Conservation (phyloP, 1,139 yeast species). For the Blastobotrys serpentis region DNA sequence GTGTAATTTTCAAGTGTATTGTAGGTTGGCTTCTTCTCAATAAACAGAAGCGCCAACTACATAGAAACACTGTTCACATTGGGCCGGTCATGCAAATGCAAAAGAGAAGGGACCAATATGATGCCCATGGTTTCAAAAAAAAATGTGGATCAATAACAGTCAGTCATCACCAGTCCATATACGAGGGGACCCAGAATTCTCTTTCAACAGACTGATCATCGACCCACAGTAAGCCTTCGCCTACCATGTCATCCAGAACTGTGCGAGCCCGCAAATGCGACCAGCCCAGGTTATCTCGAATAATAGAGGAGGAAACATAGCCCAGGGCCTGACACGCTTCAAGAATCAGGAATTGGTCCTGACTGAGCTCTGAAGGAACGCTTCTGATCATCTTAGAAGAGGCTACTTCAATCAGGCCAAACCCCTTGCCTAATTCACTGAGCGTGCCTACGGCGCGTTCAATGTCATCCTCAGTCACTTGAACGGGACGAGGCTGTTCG, state of each 20-base stretch:
- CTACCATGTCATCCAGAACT: slow-evolving; percentile 74
- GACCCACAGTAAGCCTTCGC: slow-evolving; percentile 80
- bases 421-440: slow-evolving; percentile 47
- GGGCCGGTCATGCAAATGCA: too few species aligned
- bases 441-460: slow-evolving; percentile 48
- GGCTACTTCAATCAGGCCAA: slow-evolving; percentile 43
- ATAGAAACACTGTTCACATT: too few species aligned
- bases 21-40: too few species aligned
- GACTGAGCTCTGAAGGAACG: slow-evolving; percentile 52
- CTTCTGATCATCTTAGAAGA: slow-evolving; percentile 43
- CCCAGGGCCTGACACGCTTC: slow-evolving; percentile 75
- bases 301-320: slow-evolving; percentile 59
- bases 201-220: slow-evolving; percentile 61
- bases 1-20: too few species aligned
- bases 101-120: too few species aligned
- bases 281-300: slow-evolving; percentile 77
- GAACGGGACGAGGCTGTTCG: slow-evolving; percentile 34
- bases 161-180: slow-evolving; percentile 39
- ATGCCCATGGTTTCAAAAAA: too few species aligned
- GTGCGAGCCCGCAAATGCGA: slow-evolving; percentile 56
- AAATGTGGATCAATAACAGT: too few species aligned
- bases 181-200: slow-evolving; percentile 64
- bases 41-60: too few species aligned
- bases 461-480: slow-evolving; percentile 49
- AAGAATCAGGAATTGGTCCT: slow-evolving; percentile 66